Conservation (phyloP, 768 basidiomycete species). For the Rossbeevera mucosa region DNA sequence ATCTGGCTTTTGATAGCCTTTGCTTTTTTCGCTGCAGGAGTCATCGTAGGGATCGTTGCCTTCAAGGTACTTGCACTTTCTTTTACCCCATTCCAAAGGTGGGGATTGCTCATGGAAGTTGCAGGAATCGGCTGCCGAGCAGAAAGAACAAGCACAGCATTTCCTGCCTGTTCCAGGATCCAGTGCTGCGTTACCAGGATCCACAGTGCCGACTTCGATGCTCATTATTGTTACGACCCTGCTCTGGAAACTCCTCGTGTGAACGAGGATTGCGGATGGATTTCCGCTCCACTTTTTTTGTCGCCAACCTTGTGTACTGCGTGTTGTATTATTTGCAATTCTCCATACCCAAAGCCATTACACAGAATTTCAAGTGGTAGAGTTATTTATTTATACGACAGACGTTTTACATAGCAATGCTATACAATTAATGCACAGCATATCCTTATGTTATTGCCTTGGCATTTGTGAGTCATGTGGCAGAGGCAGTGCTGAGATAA, state of each 20-base stretch:
- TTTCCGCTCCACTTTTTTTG: background rate
- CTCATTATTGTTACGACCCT: constrained; percentile 20
- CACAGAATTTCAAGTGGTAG: no score
- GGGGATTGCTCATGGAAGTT: background rate
- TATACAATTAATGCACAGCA: no score
- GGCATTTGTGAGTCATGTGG: no score
- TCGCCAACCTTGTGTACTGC: background rate
- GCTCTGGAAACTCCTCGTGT: constrained; percentile 24
- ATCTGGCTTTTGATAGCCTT: constrained; percentile 80
- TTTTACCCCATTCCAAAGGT: background rate
- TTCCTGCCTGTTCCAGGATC: constrained; percentile 63
- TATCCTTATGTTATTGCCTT: no score
- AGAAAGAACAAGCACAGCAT: constrained; percentile 45
- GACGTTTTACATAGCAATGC: no score
- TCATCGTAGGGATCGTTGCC: constrained; percentile 71
- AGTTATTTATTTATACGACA: no score
- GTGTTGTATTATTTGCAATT: constrained; percentile 5
- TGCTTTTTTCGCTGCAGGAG: constrained; percentile 66
- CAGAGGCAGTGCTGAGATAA: no score
- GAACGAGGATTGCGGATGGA: background rate
- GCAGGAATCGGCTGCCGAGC: constrained; percentile 59
- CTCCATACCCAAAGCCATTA: no score
- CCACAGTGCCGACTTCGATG: constrained; percentile 22
- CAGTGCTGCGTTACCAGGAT: constrained; percentile 31
- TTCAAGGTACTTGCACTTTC: constrained; percentile 66